Evolutionary conservation across 441 rosid species (phyloP), one percentile per base, ranked within the genome.

Genomic region (Codiaeum variegatum): DNA sequence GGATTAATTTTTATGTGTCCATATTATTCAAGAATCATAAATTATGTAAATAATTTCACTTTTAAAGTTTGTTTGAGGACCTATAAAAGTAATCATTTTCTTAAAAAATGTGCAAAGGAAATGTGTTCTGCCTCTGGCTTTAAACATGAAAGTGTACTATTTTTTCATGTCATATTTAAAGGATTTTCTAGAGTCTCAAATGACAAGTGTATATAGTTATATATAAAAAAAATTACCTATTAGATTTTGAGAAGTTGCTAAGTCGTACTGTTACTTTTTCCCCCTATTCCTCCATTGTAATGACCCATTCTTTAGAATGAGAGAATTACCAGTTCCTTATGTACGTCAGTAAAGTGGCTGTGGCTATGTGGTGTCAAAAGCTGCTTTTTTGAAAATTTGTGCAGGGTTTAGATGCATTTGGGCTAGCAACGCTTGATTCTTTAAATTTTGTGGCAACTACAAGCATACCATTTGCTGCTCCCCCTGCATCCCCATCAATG

Each of bases 401-500:
- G 55, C 85, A 94, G 98, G 98, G 98, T 62, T 70, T 94, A 83
- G 98, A 94, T 84, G 97, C 98, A 72, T 88, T 87, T 72, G 97
- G 97, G 72, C 77, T 92, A 75, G 97, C 96, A 66, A 85, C 94
- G 42, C 67, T 93, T 68, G 86, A 91, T 75, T 89, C 88, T 51
- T 74, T 92, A 61, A 78, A 86, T 70, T 88, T 86, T 58, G 77
- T 60, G 18, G 85, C 90, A 69, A 67, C 77, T 12, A 24, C 87
- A 73, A 78, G 67, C 70, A 67, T 81, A 70, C 91, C 92, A 28
- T 86, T 90, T 78, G 67, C 78, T 70, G 71, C 79, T 69, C 79
- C 87, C 77, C 61, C 68, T 68, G 77, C 87, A 38, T 63, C 49
- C 63, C 80, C 88, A 61, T 76, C 85, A 32, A 79, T 92, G 91